Conservation (phyloP, 306 rosid genomes). For the Rubus parviflorus region DNA sequence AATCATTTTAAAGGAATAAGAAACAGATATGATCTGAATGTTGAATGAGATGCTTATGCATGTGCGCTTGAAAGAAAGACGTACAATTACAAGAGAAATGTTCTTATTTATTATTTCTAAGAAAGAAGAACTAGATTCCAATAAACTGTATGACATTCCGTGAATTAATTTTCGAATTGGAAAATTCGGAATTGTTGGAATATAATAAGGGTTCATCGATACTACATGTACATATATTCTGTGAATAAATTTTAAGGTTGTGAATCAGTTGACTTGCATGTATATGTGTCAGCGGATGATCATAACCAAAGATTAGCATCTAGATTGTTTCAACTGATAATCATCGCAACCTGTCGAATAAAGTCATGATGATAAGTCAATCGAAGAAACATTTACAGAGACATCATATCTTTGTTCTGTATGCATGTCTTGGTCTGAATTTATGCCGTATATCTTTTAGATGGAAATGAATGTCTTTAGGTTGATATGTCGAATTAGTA, state of each 20-base stretch:
- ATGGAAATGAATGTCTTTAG: too few species aligned
- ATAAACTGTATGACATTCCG: background rate
- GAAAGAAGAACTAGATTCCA: background rate
- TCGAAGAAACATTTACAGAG: background rate
- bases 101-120: background rate
- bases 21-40: too few species aligned
- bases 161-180: background rate
- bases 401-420: constrained; percentile 3
- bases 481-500: background rate
- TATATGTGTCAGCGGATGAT: background rate
- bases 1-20: too few species aligned
- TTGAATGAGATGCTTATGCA: too few species aligned
- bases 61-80: too few species aligned
- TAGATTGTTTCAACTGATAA: background rate
- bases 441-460: background rate
- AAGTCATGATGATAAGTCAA: background rate
- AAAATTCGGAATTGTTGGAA: background rate
- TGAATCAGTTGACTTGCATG: background rate
- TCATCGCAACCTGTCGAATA: background rate
- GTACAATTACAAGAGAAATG: too few species aligned
- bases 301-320: background rate
- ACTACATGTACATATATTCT: background rate
- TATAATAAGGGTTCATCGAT: background rate
- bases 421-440: background rate
- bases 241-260: background rate